These are phyloP conservation scores for Trichosporon ovoides DNA, from an alignment of 1,284 basidiomycete genomes.

Conservation along the genomic window DNA sequence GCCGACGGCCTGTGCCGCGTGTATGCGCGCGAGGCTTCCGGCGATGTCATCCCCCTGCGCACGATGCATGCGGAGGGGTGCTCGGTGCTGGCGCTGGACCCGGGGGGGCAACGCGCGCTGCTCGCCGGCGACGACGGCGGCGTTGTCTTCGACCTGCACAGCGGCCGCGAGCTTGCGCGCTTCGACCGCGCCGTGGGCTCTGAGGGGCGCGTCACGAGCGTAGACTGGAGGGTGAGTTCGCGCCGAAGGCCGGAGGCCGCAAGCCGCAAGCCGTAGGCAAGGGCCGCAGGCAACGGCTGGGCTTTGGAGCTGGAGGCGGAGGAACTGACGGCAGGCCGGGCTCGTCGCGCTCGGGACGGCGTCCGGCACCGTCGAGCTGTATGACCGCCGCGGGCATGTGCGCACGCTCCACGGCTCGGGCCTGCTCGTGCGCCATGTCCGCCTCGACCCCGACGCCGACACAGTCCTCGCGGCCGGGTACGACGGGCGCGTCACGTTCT, in stretches of 20 bases:
- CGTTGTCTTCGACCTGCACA: background rate
- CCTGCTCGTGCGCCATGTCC: slow-evolving; percentile 69
- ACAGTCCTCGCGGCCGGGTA: slow-evolving; percentile 62
- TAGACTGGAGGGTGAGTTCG: background rate
- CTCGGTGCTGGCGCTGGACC: background rate
- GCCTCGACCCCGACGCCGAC: slow-evolving; percentile 64
- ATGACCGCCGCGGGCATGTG: too few relatives aligned
- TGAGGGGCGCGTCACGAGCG: background rate
- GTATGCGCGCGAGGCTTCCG: background rate
- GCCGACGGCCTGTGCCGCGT: slow-evolving; percentile 47
- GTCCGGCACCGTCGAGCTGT: too few relatives aligned
- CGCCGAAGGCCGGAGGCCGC: too few relatives aligned
- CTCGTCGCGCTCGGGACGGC: slow-evolving; percentile 56
- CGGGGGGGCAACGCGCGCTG: background rate
- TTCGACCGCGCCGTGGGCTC: background rate
- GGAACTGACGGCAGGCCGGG: too few relatives aligned
- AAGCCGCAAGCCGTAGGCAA: too few relatives aligned
- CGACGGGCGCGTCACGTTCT: slow-evolving; percentile 50
- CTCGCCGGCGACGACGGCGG: background rate
- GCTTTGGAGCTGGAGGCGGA: too few relatives aligned
- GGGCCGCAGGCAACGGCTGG: too few relatives aligned
- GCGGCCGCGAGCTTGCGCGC: background rate
- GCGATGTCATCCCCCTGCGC: background rate
- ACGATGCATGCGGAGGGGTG: background rate
- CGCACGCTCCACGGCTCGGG: slow-evolving; percentile 42